A percentile compares a stretch with the other conserved stretches of the same genome.
phyloP scores from a whole-genome alignment of 495 filamentous ascomycete genomes.

The Daldinia childiae region DNA sequence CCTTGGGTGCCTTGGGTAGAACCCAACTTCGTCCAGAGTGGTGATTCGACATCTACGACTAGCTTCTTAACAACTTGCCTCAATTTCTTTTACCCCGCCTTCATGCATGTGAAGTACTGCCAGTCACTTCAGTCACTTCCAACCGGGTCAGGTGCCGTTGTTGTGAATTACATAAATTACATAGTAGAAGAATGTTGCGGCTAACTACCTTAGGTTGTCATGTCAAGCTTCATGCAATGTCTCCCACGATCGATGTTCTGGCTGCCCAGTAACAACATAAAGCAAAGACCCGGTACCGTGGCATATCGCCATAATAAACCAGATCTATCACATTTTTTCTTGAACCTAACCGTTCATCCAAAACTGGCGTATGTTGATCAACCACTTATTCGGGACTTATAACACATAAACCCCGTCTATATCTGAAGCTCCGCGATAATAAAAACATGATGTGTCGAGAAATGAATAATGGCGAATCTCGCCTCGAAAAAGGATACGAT shows the following conservation, averaged over 20 bases:
- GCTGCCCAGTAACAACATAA: slow-evolving; percentile 12
- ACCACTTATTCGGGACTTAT: slow-evolving; percentile 34
- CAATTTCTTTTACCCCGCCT: slow-evolving; percentile 26
- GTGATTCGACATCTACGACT: slow-evolving; percentile 24
- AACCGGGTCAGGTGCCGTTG: slow-evolving; percentile 31
- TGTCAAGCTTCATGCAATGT: slow-evolving; percentile 33
- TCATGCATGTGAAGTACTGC: slow-evolving; percentile 39
- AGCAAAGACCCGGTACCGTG: slow-evolving; percentile 32
- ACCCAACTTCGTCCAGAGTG: slow-evolving; percentile 13
- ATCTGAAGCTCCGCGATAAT: slow-evolving; percentile 2
- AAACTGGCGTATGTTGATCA: slow-evolving; percentile 34
- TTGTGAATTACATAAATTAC: slow-evolving; percentile 23
- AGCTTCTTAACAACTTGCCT: slow-evolving; percentile 30
- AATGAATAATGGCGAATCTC: background rate
- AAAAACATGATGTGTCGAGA: background rate
- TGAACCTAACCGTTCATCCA: slow-evolving; percentile 18
- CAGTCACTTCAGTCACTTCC: slow-evolving; percentile 38
- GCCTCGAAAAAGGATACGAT: slow-evolving; percentile 3
- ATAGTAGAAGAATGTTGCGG: slow-evolving; percentile 26
- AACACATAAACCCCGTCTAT: slow-evolving; percentile 24
- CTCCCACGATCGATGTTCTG: slow-evolving; percentile 31
- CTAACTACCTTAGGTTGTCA: slow-evolving; percentile 37
- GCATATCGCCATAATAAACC: slow-evolving; percentile 28
- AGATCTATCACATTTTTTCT: slow-evolving; percentile 38
- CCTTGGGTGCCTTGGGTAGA: background rate